Conservation (phyloP, 495 filamentous ascomycete species). For the Penicillium desertorum region DNA sequence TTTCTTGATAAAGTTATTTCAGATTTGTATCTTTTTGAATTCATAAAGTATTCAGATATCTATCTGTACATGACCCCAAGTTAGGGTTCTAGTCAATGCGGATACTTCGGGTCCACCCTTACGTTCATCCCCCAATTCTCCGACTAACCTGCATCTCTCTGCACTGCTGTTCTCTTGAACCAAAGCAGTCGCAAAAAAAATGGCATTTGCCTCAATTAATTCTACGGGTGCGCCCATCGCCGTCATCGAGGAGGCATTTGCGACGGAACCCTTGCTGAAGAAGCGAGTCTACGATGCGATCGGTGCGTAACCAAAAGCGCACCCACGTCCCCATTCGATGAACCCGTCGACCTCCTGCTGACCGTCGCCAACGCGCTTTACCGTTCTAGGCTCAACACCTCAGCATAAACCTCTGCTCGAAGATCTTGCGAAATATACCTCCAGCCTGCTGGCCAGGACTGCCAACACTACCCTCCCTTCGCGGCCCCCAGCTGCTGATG, state of each 20-base stretch:
- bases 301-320: constrained; percentile 35
- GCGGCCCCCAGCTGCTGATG: constrained; percentile 31
- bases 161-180: constrained; percentile 16
- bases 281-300: constrained; percentile 53
- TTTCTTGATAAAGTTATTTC: neutral
- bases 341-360: constrained; percentile 18
- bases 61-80: neutral
- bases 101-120: constrained; percentile 17
- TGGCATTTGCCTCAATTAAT: constrained; percentile 50
- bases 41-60: neutral
- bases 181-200: constrained; percentile 27
- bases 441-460: constrained; percentile 43
- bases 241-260: constrained; percentile 48
- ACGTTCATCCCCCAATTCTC: constrained; percentile 21
- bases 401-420: constrained; percentile 46
- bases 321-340: constrained; percentile 18
- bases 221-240: constrained; percentile 28
- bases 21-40: constrained; percentile 2
- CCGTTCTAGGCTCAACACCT: constrained; percentile 36
- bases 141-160: constrained; percentile 12
- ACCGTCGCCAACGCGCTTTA: constrained; percentile 14
- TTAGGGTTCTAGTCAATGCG: constrained; percentile 7
- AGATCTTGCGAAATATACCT: constrained; percentile 51
- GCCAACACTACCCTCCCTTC: constrained; percentile 27
- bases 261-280: constrained; percentile 43